A percentile compares a stretch with the other conserved stretches of the same genome.
phyloP scores from a whole-genome alignment of 2,329 filamentous ascomycete genomes.

The Diaporthe batatas region DNA sequence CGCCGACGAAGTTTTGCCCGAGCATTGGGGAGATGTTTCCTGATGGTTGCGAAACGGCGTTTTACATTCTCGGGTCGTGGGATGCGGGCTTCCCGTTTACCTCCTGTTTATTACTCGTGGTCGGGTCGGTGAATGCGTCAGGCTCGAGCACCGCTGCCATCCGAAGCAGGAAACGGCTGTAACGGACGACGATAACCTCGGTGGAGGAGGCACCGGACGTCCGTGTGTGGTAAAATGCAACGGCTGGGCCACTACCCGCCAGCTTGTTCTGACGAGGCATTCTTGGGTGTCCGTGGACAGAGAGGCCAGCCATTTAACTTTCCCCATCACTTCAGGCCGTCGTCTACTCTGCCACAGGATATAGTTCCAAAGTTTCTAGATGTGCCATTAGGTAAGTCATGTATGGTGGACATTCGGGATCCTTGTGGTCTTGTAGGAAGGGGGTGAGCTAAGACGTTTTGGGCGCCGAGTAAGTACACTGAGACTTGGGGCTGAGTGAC shows the following conservation, averaged over 20 bases:
- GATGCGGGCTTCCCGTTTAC: neutral
- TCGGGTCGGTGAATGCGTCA: neutral
- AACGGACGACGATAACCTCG: neutral
- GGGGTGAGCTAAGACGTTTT: conserved; percentile 7
- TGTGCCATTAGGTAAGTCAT: neutral
- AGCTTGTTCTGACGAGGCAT: neutral
- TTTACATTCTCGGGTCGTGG: conserved; percentile 10
- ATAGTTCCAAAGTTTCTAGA: neutral
- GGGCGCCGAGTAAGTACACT: neutral
- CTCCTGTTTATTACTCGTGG: no score
- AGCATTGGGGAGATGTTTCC: neutral
- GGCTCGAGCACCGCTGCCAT: neutral
- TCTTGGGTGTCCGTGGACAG: no score
- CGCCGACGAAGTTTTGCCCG: neutral
- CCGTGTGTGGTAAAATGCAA: neutral
- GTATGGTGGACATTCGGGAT: neutral
- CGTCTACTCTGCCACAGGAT: neutral
- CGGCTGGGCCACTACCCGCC: no score
- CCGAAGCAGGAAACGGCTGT: conserved; percentile 1
- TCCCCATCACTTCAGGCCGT: no score
- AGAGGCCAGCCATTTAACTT: neutral
- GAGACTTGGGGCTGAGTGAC: neutral
- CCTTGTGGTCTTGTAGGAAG: neutral
- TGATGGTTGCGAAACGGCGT: conserved; percentile 11
- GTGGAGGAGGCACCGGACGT: neutral